Evolutionary conservation across 768 basidiomycete species (phyloP).

Genomic region (Podaxis pistillaris): DNA sequence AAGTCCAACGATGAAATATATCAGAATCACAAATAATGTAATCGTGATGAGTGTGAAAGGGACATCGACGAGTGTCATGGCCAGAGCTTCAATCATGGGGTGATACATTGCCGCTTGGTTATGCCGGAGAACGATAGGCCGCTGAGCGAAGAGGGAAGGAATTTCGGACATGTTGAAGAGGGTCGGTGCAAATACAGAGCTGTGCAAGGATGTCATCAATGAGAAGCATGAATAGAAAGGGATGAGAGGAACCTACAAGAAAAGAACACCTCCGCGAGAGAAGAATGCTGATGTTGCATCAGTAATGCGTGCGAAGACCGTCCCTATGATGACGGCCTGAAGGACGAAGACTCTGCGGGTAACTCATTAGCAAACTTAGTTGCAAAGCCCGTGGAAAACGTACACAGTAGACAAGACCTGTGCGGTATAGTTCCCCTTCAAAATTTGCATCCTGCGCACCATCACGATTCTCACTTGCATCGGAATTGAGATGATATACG

Average conservation of each 20-base stretch:
- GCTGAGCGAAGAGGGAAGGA: slow-evolving; percentile 58
- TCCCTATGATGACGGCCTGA: slow-evolving; percentile 47
- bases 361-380: slow-evolving; percentile 23
- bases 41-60: slow-evolving; percentile 53
- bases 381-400: not conserved
- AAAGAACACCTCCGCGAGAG: slow-evolving; percentile 70
- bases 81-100: slow-evolving; percentile 39
- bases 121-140: slow-evolving; percentile 59
- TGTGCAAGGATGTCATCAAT: slow-evolving; percentile 24
- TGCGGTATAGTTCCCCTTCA: slow-evolving; percentile 32
- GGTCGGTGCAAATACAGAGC: slow-evolving; percentile 57
- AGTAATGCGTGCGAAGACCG: slow-evolving; percentile 56
- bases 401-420: slow-evolving; percentile 29
- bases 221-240: not conserved
- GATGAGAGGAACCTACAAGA: slow-evolving; percentile 47
- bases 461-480: slow-evolving; percentile 46
- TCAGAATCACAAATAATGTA: slow-evolving; percentile 41
- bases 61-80: slow-evolving; percentile 59
- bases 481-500: slow-evolving; percentile 38
- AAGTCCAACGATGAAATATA: slow-evolving; percentile 64
- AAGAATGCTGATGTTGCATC: slow-evolving; percentile 58
- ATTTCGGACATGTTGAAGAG: slow-evolving; percentile 68
- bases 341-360: slow-evolving; percentile 32
- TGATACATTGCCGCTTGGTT: slow-evolving; percentile 59
- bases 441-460: slow-evolving; percentile 39